Base-by-base conservation (phyloP, 768 basidiomycete species). In the Boletellus ananiceps region DNA sequence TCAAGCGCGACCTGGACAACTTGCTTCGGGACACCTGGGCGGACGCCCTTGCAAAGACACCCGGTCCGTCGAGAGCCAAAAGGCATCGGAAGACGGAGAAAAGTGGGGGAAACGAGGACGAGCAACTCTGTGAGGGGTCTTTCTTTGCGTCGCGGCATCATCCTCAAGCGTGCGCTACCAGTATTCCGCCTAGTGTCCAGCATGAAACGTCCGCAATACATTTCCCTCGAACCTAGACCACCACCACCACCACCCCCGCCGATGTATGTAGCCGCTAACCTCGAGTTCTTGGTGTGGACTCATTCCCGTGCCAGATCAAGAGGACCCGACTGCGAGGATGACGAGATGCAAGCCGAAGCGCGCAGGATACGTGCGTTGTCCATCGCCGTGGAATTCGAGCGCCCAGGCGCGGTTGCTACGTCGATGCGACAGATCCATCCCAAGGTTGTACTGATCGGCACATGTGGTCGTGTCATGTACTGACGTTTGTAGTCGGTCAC, bases 271-370 rank as follows among this genome's bases (percentile, higher is more conserved):
- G 8, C 6, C 47, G 18, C 15, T 1, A n/a, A 39, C 31, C 14
- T 21, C 19, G 5, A 12, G 14, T 19, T n/a, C 8, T 13, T n/a
- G 29, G 29, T 40, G 6, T 3, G 41, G 13, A 47, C 50, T 34
- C 49, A 46, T 23, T 11, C 5, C 45, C 29, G 11, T 18, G 11
- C n/a, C 45, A 81, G 79, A 55, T 72, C 71, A 19, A 70, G 67
- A 36, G 76, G 72, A 47, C 81, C 79, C 1, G 75, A 75, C 27
- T 68, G 57, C 5, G 81, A 82, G 56, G 81, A 83, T 53, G 70
- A 60, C 41, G 61, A 68, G 41, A 54, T 32, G 13, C 68, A 73
- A 55, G 80, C 80, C n/a, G 54, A 67, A 38, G 58, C 69, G 44
- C 75, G 81, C 41, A 62, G 59, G 52, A 58, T 58, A 46, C 71